phyloP scores from a whole-genome alignment of 495 filamentous ascomycete species.

The Penicillium maclennaniae region DNA sequence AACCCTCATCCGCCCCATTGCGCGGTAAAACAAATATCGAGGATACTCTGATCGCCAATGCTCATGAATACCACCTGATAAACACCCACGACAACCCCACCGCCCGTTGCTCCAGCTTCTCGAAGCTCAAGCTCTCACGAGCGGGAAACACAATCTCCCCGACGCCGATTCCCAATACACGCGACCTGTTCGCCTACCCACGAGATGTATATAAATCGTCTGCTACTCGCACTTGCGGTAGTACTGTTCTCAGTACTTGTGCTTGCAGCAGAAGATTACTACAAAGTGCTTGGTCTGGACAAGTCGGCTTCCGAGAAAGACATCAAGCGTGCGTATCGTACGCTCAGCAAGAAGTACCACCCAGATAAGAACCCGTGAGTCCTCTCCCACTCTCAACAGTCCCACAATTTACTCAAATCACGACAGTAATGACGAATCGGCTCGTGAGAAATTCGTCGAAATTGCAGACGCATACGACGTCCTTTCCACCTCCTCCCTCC shows the following conservation, averaged over 20 bases:
- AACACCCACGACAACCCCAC: background rate
- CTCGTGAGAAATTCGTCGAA: slow-evolving; percentile 89
- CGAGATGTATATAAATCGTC: slow-evolving; percentile 22
- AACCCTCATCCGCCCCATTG: background rate
- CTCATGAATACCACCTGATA: slow-evolving; percentile 11
- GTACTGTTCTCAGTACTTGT: slow-evolving; percentile 30
- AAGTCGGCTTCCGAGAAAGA: slow-evolving; percentile 81
- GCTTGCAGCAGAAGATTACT: slow-evolving; percentile 77
- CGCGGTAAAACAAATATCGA: background rate
- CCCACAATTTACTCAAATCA: background rate
- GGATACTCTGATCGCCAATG: background rate
- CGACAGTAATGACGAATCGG: slow-evolving; percentile 65
- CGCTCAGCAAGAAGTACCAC: slow-evolving; percentile 91
- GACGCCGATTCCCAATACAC: background rate
- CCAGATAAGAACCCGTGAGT: slow-evolving; percentile 98
- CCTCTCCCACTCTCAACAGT: background rate
- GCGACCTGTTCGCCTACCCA: slow-evolving; percentile 5
- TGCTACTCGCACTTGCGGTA: slow-evolving; percentile 19
- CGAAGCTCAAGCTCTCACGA: slow-evolving; percentile 2
- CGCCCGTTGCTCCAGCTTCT: slow-evolving; percentile 1
- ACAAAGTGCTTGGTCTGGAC: slow-evolving; percentile 83
- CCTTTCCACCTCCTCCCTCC: slow-evolving; percentile 74
- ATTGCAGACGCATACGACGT: slow-evolving; percentile 96
- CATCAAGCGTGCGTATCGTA: slow-evolving; percentile 94
- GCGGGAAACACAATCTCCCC: background rate